phyloP scores from a whole-genome alignment of 2,329 filamentous ascomycete genomes.

The Cercospora sp. region DNA sequence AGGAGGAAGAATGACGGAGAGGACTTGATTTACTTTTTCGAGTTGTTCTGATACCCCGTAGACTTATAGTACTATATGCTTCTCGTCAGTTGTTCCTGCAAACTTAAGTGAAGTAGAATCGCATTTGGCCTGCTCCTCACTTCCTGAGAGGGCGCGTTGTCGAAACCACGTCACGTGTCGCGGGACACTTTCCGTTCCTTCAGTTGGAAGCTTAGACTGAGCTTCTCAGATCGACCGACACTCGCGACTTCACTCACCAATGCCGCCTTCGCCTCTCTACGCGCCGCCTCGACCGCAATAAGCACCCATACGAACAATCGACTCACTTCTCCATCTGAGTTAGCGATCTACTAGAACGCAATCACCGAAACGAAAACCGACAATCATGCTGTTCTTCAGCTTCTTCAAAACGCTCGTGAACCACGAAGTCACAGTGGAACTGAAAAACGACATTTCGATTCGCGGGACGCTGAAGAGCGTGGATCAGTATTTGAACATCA shows the following conservation, averaged over 20 bases:
- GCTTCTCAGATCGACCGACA: not conserved
- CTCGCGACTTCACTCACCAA: not conserved
- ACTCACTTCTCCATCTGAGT: not conserved
- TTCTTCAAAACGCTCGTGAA: constrained; percentile 61
- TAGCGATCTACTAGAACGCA: not conserved
- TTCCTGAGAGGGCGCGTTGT: too few species aligned
- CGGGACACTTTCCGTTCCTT: not conserved
- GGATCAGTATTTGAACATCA: constrained; percentile 99
- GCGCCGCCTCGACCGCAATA: not conserved
- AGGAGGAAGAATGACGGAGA: not conserved
- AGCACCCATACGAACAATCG: not conserved
- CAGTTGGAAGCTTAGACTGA: not conserved
- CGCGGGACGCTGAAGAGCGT: constrained; percentile 94
- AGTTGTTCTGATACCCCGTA: constrained; percentile 2
- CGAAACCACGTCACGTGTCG: not conserved
- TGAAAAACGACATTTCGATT: constrained; percentile 99
- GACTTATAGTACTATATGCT: not conserved
- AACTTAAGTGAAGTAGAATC: not conserved
- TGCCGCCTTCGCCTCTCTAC: not conserved
- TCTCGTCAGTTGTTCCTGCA: not conserved
- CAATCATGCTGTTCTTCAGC: constrained; percentile 31
- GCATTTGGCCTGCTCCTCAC: not conserved
- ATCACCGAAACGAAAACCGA: not conserved
- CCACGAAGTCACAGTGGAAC: constrained; percentile 94
- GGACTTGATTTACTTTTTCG: not conserved